Evolutionary conservation across 2,329 filamentous ascomycete genomes (phyloP), one percentile per base, ranked within the genome.

Genomic region (Phoma herbarum): DNA sequence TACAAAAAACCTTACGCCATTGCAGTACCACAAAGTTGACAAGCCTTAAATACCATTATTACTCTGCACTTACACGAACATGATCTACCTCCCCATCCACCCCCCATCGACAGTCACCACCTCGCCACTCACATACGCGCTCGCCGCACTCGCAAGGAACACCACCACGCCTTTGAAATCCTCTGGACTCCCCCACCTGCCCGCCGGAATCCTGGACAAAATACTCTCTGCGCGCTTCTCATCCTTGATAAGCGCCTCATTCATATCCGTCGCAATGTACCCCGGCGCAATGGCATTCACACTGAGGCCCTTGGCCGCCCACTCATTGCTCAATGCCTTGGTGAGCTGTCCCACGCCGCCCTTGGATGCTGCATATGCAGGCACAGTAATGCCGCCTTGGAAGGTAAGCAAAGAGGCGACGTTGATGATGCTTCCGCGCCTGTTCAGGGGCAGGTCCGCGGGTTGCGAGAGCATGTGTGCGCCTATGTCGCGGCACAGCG

Each of bases 181-280:
- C 25, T 96, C 92, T 0, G 92, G 90, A 11, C 76, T 83, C 0
- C 92, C 93, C 92, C 93, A 96, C 66, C 92, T 81, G 0, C 90
- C 92, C 0, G 91, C 91, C 0, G 93, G 93, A 69, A 97, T 97
- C 56, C 92, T 82, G 31, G 86, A 87, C 71, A 90, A 84, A 67
- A 97, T 97, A 70, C 89, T 89, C 63, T 83, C 86, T 60, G 90
- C 84, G 33, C 93, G 81, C 66, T 84, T 85, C 69, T 85, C 77
- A 76, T 97, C 88, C 49, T 88, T 85, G 42, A 96, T 86, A 71
- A 97, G 78, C 2, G 92, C 93, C 65, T 84, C 85, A 75, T 97
- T 97, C 93, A 97, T 97, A 60, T 97, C 93, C n/a, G 93, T 97
- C 48, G 86, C 90, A 68, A 96, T 91, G 77, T 97, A 97, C 0